Base-by-base conservation (phyloP, 1,139 yeast species). In the Scheffersomyces cryptocercus region DNA sequence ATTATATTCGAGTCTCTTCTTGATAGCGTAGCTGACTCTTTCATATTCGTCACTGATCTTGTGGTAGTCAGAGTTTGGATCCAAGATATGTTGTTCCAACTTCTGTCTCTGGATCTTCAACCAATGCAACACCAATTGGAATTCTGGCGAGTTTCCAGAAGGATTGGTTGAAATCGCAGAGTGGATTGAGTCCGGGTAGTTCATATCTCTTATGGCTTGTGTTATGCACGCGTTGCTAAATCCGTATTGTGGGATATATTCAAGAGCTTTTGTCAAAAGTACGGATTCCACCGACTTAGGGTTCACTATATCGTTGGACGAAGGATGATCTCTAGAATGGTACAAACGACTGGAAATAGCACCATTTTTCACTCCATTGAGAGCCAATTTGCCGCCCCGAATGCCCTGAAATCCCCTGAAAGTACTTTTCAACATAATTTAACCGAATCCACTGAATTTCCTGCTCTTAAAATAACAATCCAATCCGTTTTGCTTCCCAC, bases 241-340 rank as follows among this genome's bases (percentile, higher is more conserved):
- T 2, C 98, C 98, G 45, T 65, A 70, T 40, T 64, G 55, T 1
- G 96, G 96, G 26, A 91, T 87, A 49, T 70, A 70, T 29, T 64
- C 66, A n/a, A 73, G 47, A 0, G 79, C 67, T 46, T 65, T 65
- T 37, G 62, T 51, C 40, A 74, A 59, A 20, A 74, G 61, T 36
- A 60, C 57, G 14, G 70, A 58, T 45, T 72, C 77, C 11, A 71
- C 58, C 11, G 59, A 49, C 29, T 57, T 52, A 8, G 56, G 46
- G 47, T 68, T 61, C 26, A 70, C 54, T 36, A 72, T 69, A 20
- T 50, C 35, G 45, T 70, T 69, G 29, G 76, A 60, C 2, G 58
- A 48, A 3, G 70, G 63, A 46, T 73, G 77, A 46, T 67, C 67
- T 6, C 53, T 50, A 0, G 77, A 68, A 50, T 73, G 77, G 54